Conservation (phyloP, 106 monocot genomes). For the Phalaenopsis equestris region DNA sequence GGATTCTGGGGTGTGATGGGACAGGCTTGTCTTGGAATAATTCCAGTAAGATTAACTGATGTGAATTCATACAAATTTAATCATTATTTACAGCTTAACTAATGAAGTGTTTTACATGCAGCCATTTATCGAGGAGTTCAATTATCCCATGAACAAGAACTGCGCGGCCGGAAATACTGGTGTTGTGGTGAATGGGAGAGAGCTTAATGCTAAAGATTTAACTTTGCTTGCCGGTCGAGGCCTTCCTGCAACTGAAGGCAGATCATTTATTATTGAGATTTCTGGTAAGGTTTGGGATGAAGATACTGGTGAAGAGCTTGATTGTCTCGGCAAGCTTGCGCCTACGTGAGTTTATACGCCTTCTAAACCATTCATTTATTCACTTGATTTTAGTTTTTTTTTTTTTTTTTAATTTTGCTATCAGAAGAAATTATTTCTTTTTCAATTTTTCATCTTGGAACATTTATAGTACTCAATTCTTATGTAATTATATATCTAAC, state of each 20-base stretch:
- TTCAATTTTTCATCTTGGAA: neutral
- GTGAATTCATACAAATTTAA: neutral
- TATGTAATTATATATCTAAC: no score
- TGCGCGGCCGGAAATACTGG: conserved; percentile 84
- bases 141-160: conserved; percentile 78
- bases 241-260: conserved; percentile 33
- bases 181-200: conserved; percentile 85
- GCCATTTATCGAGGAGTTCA: conserved; percentile 94
- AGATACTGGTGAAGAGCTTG: conserved; percentile 74
- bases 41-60: conserved; percentile 62
- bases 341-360: conserved; percentile 63
- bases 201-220: conserved; percentile 86
- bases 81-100: neutral
- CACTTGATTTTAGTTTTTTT: neutral
- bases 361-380: neutral
- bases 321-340: conserved; percentile 93
- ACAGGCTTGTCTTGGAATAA: conserved; percentile 85
- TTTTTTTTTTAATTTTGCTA: neutral
- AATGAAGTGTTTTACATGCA: conserved; percentile 18
- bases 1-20: conserved; percentile 98
- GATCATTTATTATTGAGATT: conserved; percentile 70
- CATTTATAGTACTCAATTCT: no score
- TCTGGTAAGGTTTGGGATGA: conserved; percentile 87
- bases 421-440: neutral
- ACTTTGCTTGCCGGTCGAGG: conserved; percentile 75